phyloP scores from a whole-genome alignment of 1,284 basidiomycete genomes.

The Stygiomarasmius scandens region DNA sequence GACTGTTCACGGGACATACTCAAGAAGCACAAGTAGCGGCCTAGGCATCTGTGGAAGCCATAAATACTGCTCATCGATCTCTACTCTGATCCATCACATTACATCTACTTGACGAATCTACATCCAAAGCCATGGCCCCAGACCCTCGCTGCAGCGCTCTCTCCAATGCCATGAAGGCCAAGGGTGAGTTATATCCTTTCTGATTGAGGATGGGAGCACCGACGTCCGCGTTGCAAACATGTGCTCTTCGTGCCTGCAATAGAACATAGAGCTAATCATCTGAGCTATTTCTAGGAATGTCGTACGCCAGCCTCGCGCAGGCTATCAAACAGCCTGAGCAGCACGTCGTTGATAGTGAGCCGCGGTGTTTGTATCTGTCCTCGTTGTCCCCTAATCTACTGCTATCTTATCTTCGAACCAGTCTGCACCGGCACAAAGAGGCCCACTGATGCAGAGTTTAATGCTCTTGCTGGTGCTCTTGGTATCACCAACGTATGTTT shows the following conservation, averaged over 20 bases:
- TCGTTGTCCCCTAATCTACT: background rate
- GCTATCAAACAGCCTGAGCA: conserved; percentile 42
- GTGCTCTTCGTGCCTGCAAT: background rate
- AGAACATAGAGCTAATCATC: background rate
- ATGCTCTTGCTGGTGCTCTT: conserved; percentile 49
- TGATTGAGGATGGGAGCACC: background rate
- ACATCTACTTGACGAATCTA: background rate
- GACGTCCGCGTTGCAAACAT: background rate
- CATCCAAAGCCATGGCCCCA: conserved; percentile 34
- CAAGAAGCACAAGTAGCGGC: background rate
- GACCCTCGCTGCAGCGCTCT: conserved; percentile 62
- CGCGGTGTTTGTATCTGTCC: background rate
- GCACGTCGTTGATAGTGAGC: conserved; percentile 56
- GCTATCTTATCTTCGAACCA: too few species aligned
- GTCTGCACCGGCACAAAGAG: conserved; percentile 52
- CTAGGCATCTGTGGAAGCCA: background rate
- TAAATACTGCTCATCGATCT: background rate
- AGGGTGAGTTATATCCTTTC: conserved; percentile 42
- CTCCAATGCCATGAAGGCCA: conserved; percentile 46
- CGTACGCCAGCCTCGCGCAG: conserved; percentile 50
- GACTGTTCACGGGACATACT: background rate
- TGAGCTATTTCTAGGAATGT: conserved; percentile 39
- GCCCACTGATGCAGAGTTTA: conserved; percentile 57
- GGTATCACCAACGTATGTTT: conserved; percentile 45
- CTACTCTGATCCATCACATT: background rate